Percentiles rank a stretch among this genome's conserved stretches.
Conservation (phyloP, 148 eudicot genomes). For the Chenopodium quinoa region DNA sequence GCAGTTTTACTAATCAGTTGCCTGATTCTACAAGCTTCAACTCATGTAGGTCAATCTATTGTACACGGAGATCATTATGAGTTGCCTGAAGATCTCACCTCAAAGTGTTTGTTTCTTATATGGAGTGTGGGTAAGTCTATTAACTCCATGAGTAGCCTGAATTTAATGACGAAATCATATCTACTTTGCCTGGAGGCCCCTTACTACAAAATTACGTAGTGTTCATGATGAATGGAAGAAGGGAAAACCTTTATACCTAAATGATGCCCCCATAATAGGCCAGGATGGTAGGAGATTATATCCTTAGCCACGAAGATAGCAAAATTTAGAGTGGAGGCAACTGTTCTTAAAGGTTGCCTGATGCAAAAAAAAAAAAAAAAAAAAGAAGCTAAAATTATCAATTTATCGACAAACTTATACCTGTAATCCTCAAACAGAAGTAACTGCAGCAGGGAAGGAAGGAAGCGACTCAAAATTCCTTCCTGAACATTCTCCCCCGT, state of each 20-base stretch:
- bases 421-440: constrained; percentile 95
- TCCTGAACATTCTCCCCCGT: constrained; percentile 66
- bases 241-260: no score
- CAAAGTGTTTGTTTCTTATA: neutral
- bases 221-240: no score
- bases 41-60: neutral
- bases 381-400: neutral
- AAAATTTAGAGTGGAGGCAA: no score
- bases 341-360: no score
- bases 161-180: neutral
- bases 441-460: constrained; percentile 71
- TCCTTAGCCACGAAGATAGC: no score
- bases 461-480: constrained; percentile 74
- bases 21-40: neutral
- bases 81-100: neutral
- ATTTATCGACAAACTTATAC: constrained; percentile 26
- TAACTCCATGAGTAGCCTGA: neutral
- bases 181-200: no score
- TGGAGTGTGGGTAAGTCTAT: neutral
- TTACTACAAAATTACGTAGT: no score
- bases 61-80: neutral
- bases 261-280: no score
- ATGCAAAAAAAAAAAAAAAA: no score
- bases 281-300: no score
- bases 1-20: neutral